Evolutionary conservation across 129 eudicot genomes (phyloP), one percentile per base, ranked within the genome.

Genomic region (Artemisia annua): DNA sequence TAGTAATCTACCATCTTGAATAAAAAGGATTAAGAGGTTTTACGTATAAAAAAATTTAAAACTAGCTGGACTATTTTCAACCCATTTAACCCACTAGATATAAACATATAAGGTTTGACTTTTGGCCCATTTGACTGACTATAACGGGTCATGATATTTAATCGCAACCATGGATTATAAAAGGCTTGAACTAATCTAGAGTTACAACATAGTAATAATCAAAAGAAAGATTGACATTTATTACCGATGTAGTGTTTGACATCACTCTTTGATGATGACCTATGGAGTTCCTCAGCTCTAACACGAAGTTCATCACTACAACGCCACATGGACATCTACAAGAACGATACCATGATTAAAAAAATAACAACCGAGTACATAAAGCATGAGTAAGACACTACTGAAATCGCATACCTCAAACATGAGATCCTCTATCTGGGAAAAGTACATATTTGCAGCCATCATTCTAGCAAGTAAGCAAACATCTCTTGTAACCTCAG

Each of bases 381-480:
- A n/a, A 78, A 28, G 54, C 63, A 48, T 13, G 20, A 59, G 24
- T 68, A 68, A 66, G 35, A 7, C 44, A 12, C 70, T 39, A 56
- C 59, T 4, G 15, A 54, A 20, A 46, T 9, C 66, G 15, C 44
- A 69, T 77, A 93, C 98, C 97, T 93, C 98, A 84, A 93, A 93
- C 98, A 93, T 93, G 75, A 93, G 96, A 79, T 93, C 98, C 83
- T 93, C 98, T 22, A 90, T 93, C 79, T 90, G 97, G 48, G 97
- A 90, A 44, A 87, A 93, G 84, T 93, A 93, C 81, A 90, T 82
- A 80, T 93, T 93, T 79, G 97, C 97, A 80, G 97, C 98, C 98
- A 93, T 93, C 98, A 90, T 90, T 72, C 98, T 86, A 8, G 98
- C 96, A 84, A 93, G 84, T 80, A 93, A 87, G 88, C 98, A 93